Percentiles rank a stretch among this genome's conserved stretches.
These are phyloP conservation scores for Talaromyces sp. DNA, from an alignment of 2,329 filamentous ascomycete species.

Conservation along the genomic window DNA sequence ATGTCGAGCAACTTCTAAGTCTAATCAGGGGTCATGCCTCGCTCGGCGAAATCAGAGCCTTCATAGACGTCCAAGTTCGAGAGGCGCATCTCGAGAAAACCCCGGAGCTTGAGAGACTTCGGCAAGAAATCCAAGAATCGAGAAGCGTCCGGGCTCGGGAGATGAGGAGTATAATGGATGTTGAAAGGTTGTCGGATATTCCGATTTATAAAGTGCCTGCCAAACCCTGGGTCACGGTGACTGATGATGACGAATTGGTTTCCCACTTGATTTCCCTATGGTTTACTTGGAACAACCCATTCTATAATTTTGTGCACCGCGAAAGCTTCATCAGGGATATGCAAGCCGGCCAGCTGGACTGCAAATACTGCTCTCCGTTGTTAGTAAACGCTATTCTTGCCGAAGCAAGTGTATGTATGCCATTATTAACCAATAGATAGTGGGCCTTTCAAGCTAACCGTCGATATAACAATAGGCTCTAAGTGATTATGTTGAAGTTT, in stretches of 20 bases:
- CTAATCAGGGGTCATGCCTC: slow-evolving; percentile 29
- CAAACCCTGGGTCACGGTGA: slow-evolving; percentile 74
- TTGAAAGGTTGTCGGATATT: slow-evolving; percentile 38
- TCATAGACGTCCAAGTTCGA: slow-evolving; percentile 26
- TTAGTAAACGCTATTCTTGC: slow-evolving; percentile 90
- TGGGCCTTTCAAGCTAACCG: neutral
- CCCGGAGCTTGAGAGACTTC: slow-evolving; percentile 24
- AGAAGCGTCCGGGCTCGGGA: slow-evolving; percentile 21
- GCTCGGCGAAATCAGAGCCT: slow-evolving; percentile 27
- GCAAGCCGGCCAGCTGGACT: slow-evolving; percentile 41
- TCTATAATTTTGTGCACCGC: slow-evolving; percentile 75
- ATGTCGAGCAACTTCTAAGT: slow-evolving; percentile 24
- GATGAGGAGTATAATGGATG: slow-evolving; percentile 35
- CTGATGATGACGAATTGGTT: slow-evolving; percentile 68
- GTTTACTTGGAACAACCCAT: slow-evolving; percentile 89
- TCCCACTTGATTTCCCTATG: slow-evolving; percentile 86
- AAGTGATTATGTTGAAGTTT: slow-evolving; percentile 3
- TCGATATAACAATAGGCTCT: neutral
- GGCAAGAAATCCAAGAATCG: slow-evolving; percentile 20
- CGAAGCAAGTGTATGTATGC: slow-evolving; percentile 37
- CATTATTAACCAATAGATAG: neutral
- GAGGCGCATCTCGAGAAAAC: slow-evolving; percentile 22
- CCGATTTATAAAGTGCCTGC: slow-evolving; percentile 35
- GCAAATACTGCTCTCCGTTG: slow-evolving; percentile 75
- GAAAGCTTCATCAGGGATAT: slow-evolving; percentile 66